Evolutionary conservation across 2,329 filamentous ascomycete species (phyloP), one percentile per base, ranked within the genome.

Genomic region (Penicillium sp.): DNA sequence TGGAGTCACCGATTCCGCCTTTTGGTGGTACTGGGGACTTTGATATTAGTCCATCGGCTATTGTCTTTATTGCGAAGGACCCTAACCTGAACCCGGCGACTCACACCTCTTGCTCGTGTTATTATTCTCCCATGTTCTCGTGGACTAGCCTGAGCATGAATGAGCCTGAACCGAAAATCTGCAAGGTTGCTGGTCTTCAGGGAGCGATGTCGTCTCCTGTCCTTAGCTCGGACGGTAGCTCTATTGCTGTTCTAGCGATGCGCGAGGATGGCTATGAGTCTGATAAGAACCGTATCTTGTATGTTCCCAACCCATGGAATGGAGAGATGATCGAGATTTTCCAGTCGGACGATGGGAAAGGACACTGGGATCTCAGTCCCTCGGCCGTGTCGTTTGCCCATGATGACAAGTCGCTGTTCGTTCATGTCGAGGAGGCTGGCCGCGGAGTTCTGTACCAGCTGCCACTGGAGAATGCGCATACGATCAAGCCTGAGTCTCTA

Each of bases 1-100:
- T 81, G 13, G 79, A 81, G 60, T 77, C 76, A 31, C 79, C 79
- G 0, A 80, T 81, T 35, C 77, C 78, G 1, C 75, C 79, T 1
- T 80, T 81, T 61, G 79, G 78, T 2, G 78, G 78, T 10, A 68
- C 74, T 13, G 75, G 77, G 23, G 71, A 80, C 59, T 81, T 80
- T 62, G 79, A 80, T 59, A 74, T 81, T 46, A 78, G 77, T 48
- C 71, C 73, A 0, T 71, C 70, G 1, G 78, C 78, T 27, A 75
- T 80, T 52, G 75, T 76, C 3, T 80, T 81, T 59, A 73, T 81
- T 49, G 73, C 76, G 1, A 81, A 79, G 59, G 78, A 80, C 57
- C 78, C 78, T 2, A 67, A 64, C 7, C 57, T 79, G 15, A 77
- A 79, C 54, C 76, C 76, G 12, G 79, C 79, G 6, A 75, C 73